A percentile compares a stretch with the other conserved stretches of the same genome.
Evolutionary conservation across 768 basidiomycete genomes (phyloP).

Genomic region (Amanita fuliginea): DNA sequence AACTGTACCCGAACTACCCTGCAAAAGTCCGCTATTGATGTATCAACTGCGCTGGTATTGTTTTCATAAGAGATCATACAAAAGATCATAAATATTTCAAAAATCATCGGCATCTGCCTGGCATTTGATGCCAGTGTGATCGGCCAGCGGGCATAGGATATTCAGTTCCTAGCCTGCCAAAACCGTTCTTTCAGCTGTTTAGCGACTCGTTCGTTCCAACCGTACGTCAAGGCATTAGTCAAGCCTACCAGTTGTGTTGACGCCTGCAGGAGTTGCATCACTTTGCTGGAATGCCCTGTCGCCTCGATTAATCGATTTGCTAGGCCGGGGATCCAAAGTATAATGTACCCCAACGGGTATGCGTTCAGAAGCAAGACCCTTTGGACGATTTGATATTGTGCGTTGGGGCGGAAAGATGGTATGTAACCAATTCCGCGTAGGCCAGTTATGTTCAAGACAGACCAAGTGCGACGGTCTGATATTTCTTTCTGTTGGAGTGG

Average conservation of each 20-base stretch:
- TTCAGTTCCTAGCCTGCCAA: too few species aligned
- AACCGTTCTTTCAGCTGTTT: slow-evolving; percentile 4
- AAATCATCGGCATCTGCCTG: too few species aligned
- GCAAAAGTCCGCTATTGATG: too few species aligned
- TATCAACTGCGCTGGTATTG: too few species aligned
- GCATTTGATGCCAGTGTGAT: too few species aligned
- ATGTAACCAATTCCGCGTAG: not conserved
- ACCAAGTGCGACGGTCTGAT: not conserved
- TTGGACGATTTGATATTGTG: not conserved
- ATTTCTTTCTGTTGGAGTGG: not conserved
- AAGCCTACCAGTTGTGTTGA: slow-evolving; percentile 10
- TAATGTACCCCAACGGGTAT: slow-evolving; percentile 11
- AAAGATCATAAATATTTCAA: too few species aligned
- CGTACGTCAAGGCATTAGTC: slow-evolving; percentile 9
- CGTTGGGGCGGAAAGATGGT: not conserved
- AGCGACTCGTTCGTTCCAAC: slow-evolving; percentile 9
- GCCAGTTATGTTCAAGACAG: not conserved
- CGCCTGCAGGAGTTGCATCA: slow-evolving; percentile 7
- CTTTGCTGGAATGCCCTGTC: slow-evolving; percentile 5
- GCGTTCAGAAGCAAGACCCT: slow-evolving; percentile 9
- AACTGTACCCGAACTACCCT: too few species aligned
- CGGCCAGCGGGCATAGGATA: too few species aligned
- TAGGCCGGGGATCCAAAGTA: slow-evolving; percentile 10
- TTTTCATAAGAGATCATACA: too few species aligned
- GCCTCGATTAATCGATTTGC: slow-evolving; percentile 10